phyloP scores from a whole-genome alignment of 2,329 filamentous ascomycete species.

The Arthrinium phaeospermum region DNA sequence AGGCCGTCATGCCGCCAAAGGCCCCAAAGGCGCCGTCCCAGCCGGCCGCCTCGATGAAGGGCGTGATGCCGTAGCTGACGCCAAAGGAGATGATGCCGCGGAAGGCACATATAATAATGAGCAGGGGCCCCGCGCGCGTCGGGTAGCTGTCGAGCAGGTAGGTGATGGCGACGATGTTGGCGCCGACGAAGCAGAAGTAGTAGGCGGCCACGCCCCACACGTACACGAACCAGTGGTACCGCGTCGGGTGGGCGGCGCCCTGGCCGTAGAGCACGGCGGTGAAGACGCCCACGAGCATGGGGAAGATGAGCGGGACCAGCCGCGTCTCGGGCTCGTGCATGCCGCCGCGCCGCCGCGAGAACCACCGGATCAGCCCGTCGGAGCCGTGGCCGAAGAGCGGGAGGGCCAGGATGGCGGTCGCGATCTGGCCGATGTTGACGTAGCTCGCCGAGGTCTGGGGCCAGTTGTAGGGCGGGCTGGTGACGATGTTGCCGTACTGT shows the following conservation, averaged over 20 bases:
- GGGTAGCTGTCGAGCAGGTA: constrained; percentile 52
- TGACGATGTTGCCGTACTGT: constrained; percentile 42
- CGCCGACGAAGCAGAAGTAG: constrained; percentile 46
- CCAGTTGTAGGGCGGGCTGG: constrained; percentile 44
- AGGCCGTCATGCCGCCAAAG: constrained; percentile 39
- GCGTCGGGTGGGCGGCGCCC: constrained; percentile 40
- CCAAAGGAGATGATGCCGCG: constrained; percentile 53
- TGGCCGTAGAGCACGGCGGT: constrained; percentile 45
- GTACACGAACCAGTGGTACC: constrained; percentile 43
- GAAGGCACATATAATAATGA: constrained; percentile 53
- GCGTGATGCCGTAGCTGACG: constrained; percentile 35
- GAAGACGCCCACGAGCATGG: constrained; percentile 44
- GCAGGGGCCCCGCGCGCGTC: constrained; percentile 44
- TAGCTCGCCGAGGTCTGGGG: constrained; percentile 41
- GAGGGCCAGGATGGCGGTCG: constrained; percentile 43
- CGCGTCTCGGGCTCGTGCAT: constrained; percentile 49
- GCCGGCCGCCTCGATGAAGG: constrained; percentile 35
- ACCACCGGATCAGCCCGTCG: constrained; percentile 42
- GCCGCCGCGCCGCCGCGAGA: constrained; percentile 43
- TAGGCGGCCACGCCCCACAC: constrained; percentile 36
- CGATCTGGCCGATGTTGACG: constrained; percentile 46
- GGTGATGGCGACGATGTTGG: constrained; percentile 51
- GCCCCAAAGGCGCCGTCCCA: constrained; percentile 42
- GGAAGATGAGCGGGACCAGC: constrained; percentile 42
- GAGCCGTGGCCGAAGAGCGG: constrained; percentile 46